Evolutionary conservation across 768 basidiomycete genomes (phyloP), one percentile per base, ranked within the genome.

Genomic region (Rubroboletus pulcherrimus): DNA sequence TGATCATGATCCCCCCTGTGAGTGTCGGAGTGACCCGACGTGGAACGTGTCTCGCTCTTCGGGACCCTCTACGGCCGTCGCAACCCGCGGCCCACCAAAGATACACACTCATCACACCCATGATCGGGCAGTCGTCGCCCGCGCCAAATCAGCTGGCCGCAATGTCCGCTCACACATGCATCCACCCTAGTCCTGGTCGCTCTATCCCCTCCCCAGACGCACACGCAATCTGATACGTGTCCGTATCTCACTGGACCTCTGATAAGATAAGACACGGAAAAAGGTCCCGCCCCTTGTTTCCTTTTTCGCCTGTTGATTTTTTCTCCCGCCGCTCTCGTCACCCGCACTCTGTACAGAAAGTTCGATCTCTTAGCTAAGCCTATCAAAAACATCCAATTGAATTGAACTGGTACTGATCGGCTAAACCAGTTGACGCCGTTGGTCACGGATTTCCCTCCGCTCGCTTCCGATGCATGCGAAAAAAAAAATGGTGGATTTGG

Each of bases 241-340:
- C 56, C 46, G 1, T 24, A 17, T 37, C 21, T 45, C 41, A 65
- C 60, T 69, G 62, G 67, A n/a, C 38, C 33, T 34, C 30, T 35
- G 66, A 68, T 68, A 69, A 68, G 66, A 68, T 69, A 69, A 68
- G 63, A 65, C 67, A 60, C 59, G 26, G 39, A 33, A 58, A 52
- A 56, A 42, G 29, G 3, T 43, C 35, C 59, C 51, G 39, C 31
- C 44, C 42, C 43, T 45, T 6, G 5, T 63, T 63, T 50, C 51
- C 64, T 48, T 64, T 61, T 67, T 38, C 4, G 19, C 21, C n/a
- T 40, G 19, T 47, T 58, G 3, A 26, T 62, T 49, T 55, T 53
- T 54, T 50, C 30, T 38, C 24, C 65, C 55, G 58, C 40, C 49
- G 45, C 35, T 61, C 58, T 56, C 57, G 61, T 66, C 63, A 63